Evolutionary conservation across 306 rosid genomes (phyloP).

Genomic region (Albizia julibrissin): DNA sequence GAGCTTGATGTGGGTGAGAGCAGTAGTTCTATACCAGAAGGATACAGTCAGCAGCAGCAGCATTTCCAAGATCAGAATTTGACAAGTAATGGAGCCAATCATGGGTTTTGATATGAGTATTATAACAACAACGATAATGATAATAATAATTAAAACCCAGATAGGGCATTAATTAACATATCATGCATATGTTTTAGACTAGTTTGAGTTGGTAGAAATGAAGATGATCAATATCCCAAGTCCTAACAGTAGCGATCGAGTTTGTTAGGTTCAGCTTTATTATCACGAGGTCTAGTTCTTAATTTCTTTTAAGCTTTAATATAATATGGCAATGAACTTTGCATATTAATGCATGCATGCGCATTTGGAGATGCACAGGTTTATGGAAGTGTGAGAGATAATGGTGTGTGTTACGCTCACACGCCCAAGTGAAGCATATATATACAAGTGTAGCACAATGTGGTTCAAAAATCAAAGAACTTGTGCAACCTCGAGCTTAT

Average conservation of each 20-base stretch:
- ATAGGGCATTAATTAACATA: background rate
- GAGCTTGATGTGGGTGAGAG: conserved; percentile 63
- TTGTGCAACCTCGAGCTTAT: too few relatives aligned
- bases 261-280: background rate
- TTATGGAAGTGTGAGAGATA: background rate
- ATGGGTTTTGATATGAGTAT: conserved; percentile 40
- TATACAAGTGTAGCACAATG: too few relatives aligned
- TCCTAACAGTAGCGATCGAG: conserved; percentile 23
- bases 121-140: background rate
- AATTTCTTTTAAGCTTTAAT: background rate
- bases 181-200: conserved; percentile 9
- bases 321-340: conserved; percentile 1
- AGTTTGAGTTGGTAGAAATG: conserved; percentile 1
- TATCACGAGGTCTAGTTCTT: background rate
- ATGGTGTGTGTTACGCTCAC: background rate
- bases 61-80: conserved; percentile 52
- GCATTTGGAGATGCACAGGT: conserved; percentile 12
- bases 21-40: conserved; percentile 53
- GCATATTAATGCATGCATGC: conserved; percentile 26
- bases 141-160: background rate
- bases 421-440: too few relatives aligned
- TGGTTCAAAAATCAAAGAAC: too few relatives aligned
- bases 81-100: conserved; percentile 37
- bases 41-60: conserved; percentile 35
- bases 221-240: conserved; percentile 6